phyloP scores from a whole-genome alignment of 306 rosid genomes.

The Rosa persica region DNA sequence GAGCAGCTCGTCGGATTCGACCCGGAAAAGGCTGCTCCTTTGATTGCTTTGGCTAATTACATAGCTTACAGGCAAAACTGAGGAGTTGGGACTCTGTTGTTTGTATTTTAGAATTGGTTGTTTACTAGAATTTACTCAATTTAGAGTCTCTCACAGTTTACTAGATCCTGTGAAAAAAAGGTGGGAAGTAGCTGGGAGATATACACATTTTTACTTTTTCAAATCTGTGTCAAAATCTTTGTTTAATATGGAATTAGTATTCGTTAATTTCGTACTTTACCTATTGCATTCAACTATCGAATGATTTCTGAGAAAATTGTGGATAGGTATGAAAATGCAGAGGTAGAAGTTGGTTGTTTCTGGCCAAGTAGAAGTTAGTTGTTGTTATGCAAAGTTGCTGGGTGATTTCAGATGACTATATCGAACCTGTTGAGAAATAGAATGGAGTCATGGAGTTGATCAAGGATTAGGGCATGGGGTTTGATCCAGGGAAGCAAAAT shows the following conservation, averaged over 20 bases:
- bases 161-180: neutral
- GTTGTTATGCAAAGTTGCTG: neutral
- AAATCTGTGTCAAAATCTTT: neutral
- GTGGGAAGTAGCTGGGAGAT: neutral
- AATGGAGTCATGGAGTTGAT: neutral
- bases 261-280: neutral
- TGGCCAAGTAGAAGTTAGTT: neutral
- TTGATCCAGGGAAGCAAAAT: neutral
- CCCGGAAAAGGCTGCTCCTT: slow-evolving; percentile 50
- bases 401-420: neutral
- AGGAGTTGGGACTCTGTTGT: neutral
- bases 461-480: neutral
- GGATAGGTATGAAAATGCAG: neutral
- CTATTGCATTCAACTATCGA: neutral
- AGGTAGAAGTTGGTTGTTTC: neutral
- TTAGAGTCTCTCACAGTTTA: neutral
- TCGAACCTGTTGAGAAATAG: neutral
- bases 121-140: neutral
- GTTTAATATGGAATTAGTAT: neutral
- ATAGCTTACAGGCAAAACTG: slow-evolving; percentile 64
- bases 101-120: neutral
- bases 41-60: slow-evolving; percentile 61
- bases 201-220: neutral
- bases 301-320: neutral
- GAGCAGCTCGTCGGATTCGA: slow-evolving; percentile 55